Conservation (phyloP, 1,284 basidiomycete species). For the Cutaneotrichosporon dermatis region DNA sequence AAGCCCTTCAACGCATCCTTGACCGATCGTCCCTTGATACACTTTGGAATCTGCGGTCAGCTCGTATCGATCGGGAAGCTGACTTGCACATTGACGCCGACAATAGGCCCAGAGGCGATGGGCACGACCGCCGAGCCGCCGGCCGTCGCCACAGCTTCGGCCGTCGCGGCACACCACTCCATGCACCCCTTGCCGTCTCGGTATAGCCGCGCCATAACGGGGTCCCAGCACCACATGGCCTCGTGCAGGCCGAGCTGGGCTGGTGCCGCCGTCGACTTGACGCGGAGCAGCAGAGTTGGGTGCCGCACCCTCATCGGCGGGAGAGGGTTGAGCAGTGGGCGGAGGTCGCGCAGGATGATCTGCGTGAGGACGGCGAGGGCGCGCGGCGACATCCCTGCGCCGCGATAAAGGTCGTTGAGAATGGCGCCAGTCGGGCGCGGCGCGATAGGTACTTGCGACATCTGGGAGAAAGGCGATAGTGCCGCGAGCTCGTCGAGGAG, state of each 20-base stretch:
- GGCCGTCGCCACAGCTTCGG: conserved; percentile 52
- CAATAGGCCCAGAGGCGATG: conserved; percentile 37
- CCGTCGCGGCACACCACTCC: conserved; percentile 55
- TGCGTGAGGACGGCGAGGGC: conserved; percentile 68
- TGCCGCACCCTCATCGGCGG: conserved; percentile 39
- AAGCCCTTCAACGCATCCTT: conserved; percentile 58
- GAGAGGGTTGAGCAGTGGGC: conserved; percentile 67
- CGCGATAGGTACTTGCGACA: conserved; percentile 24
- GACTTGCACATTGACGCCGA: conserved; percentile 60
- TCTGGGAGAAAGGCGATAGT: conserved; percentile 60
- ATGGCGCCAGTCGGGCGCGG: conserved; percentile 11
- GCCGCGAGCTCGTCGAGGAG: conserved; percentile 70
- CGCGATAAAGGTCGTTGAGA: conserved; percentile 23
- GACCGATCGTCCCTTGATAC: conserved; percentile 62
- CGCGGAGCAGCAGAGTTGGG: conserved; percentile 30
- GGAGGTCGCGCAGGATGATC: conserved; percentile 76
- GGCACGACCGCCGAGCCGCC: background rate
- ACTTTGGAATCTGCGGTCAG: conserved; percentile 66
- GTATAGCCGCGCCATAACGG: conserved; percentile 59
- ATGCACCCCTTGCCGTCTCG: conserved; percentile 56
- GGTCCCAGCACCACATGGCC: conserved; percentile 70
- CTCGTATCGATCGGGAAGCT: conserved; percentile 4
- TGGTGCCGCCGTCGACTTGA: conserved; percentile 41
- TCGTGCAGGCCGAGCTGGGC: conserved; percentile 58
- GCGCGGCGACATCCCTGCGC: conserved; percentile 52